Evolutionary conservation across 2,329 filamentous ascomycete genomes (phyloP), one percentile per base, ranked within the genome.

Genomic region (Sarocladiaceae sp.): DNA sequence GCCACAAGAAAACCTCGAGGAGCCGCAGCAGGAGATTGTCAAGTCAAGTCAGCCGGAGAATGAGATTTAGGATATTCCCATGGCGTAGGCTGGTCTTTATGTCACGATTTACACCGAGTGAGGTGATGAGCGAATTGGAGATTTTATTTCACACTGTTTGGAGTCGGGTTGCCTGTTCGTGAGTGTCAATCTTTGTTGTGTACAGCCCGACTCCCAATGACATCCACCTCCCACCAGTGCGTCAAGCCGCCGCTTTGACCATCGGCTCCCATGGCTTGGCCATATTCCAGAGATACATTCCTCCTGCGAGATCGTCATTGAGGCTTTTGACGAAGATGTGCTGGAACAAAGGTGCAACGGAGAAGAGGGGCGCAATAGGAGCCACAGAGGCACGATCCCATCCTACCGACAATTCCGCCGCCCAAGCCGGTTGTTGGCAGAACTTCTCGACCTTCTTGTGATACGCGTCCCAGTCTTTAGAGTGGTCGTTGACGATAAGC

Each of bases 251-350:
- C 8, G 68, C 70, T 56, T 65, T 69, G n/a, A 72, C 64, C 65
- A 73, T 70, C 8, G 71, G 71, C 56, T 73, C 71, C 71, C 71
- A 73, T 31, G 71, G 71, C 28, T 61, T 60, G 15, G 66, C 62
- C 57, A 69, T 54, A 54, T 73, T 71, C 71, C 71, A 73, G 35
- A 73, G 61, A 52, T 72, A 73, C 20, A 71, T 62, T 44, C 71
- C 66, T 10, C 65, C 67, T 2, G 57, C 51, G 4, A 60, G 61
- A 40, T 69, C 65, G 50, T 62, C 64, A 7, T 28, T 40, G 11
- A 46, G 37, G 8, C 61, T 61, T 18, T 64, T 61, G 31, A 72
- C 67, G 42, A 70, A 64, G 20, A 71, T 64, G 51, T 67, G 67
- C 25, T 66, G 60, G 47, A 68, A 62, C 6, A 66, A 54, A n/a